A percentile compares a stretch with the other conserved stretches of the same genome.
Evolutionary conservation across 1,284 basidiomycete genomes (phyloP).

Genomic region (Taiwanofungus camphoratus): DNA sequence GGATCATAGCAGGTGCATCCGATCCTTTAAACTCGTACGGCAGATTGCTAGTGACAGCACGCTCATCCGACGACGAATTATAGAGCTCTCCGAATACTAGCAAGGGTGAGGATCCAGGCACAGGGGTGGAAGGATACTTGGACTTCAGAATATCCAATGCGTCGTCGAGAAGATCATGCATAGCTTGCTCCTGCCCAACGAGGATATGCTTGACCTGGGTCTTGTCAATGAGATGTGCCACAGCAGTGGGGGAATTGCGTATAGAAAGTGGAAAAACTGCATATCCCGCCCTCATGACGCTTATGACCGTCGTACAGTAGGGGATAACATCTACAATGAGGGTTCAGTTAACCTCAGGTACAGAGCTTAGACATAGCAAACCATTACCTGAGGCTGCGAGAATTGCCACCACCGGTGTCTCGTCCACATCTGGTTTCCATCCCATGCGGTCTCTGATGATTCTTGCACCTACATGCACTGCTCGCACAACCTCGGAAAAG

Average conservation of each 20-base stretch:
- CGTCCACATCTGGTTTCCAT: background rate
- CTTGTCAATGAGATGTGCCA: conserved; percentile 29
- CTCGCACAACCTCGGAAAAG: conserved; percentile 24
- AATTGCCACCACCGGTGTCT: background rate
- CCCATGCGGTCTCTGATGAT: conserved; percentile 1
- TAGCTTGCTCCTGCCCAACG: conserved; percentile 21
- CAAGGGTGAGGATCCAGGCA: conserved; percentile 1
- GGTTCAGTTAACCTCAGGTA: background rate
- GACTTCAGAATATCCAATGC: background rate
- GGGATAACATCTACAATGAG: conserved; percentile 26
- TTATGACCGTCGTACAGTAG: conserved; percentile 22
- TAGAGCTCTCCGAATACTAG: conserved; percentile 3
- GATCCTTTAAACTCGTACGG: conserved; percentile 11
- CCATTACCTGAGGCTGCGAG: conserved; percentile 2
- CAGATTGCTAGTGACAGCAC: background rate
- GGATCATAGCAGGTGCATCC: conserved; percentile 21
- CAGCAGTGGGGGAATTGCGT: conserved; percentile 31
- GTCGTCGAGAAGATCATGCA: conserved; percentile 16
- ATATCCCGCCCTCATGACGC: conserved; percentile 25
- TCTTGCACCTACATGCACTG: background rate
- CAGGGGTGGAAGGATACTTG: background rate
- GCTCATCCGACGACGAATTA: background rate
- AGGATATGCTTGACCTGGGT: conserved; percentile 24
- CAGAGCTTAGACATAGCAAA: background rate
- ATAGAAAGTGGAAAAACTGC: conserved; percentile 31